phyloP scores from a whole-genome alignment of 2,329 filamentous ascomycete species.

The Fusarium globosum region DNA sequence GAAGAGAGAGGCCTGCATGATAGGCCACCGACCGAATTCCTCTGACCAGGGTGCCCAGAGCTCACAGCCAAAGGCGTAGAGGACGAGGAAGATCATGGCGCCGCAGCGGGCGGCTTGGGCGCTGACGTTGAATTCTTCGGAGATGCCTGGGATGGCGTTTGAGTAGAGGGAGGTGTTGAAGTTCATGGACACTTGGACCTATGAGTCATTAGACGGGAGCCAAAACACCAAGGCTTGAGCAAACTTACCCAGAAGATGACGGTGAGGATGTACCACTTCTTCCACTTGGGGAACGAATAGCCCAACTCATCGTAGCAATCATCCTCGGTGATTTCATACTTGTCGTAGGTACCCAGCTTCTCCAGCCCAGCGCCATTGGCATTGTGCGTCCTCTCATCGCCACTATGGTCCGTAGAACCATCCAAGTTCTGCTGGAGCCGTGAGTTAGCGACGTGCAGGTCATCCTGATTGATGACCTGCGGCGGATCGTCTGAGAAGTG shows the following conservation, averaged over 20 bases:
- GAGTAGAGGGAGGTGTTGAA: constrained; percentile 82
- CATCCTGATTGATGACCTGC: constrained; percentile 51
- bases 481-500: constrained; percentile 53
- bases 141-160: constrained; percentile 73
- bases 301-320: constrained; percentile 76
- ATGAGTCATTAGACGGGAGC: rapidly evolving
- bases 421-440: constrained; percentile 48
- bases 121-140: constrained; percentile 74
- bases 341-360: constrained; percentile 53
- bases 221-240: too few species aligned
- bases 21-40: constrained; percentile 80
- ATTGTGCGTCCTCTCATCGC: constrained; percentile 50
- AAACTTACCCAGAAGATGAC: constrained; percentile 69
- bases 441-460: constrained; percentile 52
- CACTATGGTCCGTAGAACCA: constrained; percentile 28
- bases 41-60: constrained; percentile 91
- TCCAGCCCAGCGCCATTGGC: constrained; percentile 44
- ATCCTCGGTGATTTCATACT: constrained; percentile 61
- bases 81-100: constrained; percentile 80
- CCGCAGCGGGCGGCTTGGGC: constrained; percentile 76
- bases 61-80: constrained; percentile 88
- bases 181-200: constrained; percentile 80
- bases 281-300: constrained; percentile 67
- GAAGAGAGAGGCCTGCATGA: constrained; percentile 78
- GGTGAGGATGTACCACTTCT: constrained; percentile 79